These are phyloP conservation scores for Galerina marginata DNA, from an alignment of 768 basidiomycete genomes.

Conservation along the genomic window DNA sequence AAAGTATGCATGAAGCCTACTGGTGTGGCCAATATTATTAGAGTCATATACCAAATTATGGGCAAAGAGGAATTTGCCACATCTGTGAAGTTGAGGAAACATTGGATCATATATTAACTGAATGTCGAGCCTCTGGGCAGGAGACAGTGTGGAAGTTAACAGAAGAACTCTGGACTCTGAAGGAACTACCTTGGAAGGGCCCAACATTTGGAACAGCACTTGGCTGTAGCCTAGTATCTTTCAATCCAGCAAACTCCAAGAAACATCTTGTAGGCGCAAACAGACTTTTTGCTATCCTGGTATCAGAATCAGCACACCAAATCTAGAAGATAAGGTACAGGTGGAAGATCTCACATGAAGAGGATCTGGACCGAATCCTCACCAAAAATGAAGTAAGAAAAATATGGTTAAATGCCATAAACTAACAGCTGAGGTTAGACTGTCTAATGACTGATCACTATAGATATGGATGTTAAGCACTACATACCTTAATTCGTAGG, in stretches of 20 bases:
- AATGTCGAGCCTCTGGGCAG: slow-evolving; percentile 29
- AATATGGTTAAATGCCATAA: slow-evolving; percentile 21
- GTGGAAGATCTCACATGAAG: slow-evolving; percentile 25
- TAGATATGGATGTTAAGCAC: slow-evolving; percentile 4
- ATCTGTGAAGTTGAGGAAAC: slow-evolving; percentile 24
- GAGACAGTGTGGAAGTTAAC: slow-evolving; percentile 26
- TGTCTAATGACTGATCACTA: not conserved
- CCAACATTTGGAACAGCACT: slow-evolving; percentile 24
- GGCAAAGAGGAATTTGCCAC: slow-evolving; percentile 16
- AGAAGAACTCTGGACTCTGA: slow-evolving; percentile 20
- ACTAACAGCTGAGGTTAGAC: slow-evolving; percentile 23
- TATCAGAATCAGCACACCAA: slow-evolving; percentile 33
- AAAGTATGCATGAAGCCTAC: slow-evolving; percentile 26
- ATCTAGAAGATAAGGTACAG: slow-evolving; percentile 37
- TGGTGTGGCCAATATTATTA: slow-evolving; percentile 33
- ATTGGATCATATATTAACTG: slow-evolving; percentile 32
- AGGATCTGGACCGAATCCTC: not conserved
- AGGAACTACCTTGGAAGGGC: slow-evolving; percentile 1
- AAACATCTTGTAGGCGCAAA: slow-evolving; percentile 5
- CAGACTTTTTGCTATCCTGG: slow-evolving; percentile 27
- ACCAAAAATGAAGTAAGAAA: slow-evolving; percentile 11
- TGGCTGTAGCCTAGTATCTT: slow-evolving; percentile 17
- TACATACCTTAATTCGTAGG: not conserved
- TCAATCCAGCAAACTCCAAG: not conserved
- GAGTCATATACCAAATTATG: slow-evolving; percentile 20